Evolutionary conservation across 2,329 filamentous ascomycete species (phyloP), one percentile per base, ranked within the genome.

Genomic region (Trichoderma sp.): DNA sequence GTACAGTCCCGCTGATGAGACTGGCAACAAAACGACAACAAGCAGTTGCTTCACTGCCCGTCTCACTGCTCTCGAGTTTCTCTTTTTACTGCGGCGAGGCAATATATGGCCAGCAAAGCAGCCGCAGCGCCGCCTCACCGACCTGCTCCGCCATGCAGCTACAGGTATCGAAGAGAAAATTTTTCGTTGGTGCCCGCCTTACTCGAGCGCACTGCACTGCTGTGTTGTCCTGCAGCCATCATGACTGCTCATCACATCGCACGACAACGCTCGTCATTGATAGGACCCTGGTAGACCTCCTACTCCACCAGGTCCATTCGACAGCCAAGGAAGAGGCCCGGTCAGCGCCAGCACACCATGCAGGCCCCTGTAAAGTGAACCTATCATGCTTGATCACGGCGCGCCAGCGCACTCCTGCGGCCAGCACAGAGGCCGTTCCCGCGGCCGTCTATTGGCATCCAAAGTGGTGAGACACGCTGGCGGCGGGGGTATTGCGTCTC

Each of bases 331-430:
- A 79, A 78, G 75, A 75, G 72, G 71, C 69, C 79, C 79, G 78
- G 76, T 80, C 59, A 71, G 71, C 73, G 74, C 76, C 72, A 73
- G 72, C 71, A 64, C 71, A 73, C 70, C 64, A 71, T 50, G 68
- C 52, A 68, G 78, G 72, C 77, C 60, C 78, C 74, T 79, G 77
- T 73, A 69, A 73, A 69, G 67, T 68, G 72, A 73, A 74, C 81
- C 80, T 81, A 82, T 83, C 72, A 76, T 71, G 74, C 70, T 75
- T 75, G 79, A 80, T 69, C 73, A 73, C 72, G 73, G 71, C 72
- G 73, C 78, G 83, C 81, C 83, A 84, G 75, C 83, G 79, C 82
- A 84, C 77, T 78, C 74, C 75, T 80, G 77, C 81, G 79, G 76
- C 80, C 81, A 78, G 74, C 82, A 81, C 80, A 80, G 82, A 78